A percentile compares a stretch with the other conserved stretches of the same genome.
Evolutionary conservation across 129 eudicot species (phyloP).

Genomic region (Erigeron canadensis): DNA sequence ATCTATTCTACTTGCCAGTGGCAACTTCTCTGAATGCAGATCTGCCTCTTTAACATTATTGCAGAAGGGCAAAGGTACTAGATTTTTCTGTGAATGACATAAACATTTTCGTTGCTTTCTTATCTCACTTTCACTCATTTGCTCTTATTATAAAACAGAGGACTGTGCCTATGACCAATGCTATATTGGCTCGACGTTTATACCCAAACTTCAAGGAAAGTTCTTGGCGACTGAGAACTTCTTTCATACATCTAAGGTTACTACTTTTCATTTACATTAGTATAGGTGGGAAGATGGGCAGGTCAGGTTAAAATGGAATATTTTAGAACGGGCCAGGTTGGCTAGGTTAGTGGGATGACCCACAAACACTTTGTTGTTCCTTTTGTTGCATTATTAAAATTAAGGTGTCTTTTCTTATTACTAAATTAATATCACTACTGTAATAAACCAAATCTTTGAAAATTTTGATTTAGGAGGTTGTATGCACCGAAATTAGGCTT

Average conservation of each 20-base stretch:
- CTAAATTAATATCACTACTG: no score
- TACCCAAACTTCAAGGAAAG: conserved; percentile 77
- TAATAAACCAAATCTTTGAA: no score
- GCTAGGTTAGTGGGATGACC: conserved; percentile 3
- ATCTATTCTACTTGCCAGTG: conserved; percentile 56
- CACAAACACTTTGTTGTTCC: background rate
- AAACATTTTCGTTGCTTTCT: background rate
- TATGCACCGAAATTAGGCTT: background rate
- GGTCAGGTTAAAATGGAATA: background rate
- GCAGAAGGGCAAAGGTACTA: conserved; percentile 75
- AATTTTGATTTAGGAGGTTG: background rate
- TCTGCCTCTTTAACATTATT: conserved; percentile 68
- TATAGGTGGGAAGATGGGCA: background rate
- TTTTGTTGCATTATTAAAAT: background rate
- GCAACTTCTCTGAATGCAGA: conserved; percentile 93
- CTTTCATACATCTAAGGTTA: conserved; percentile 92
- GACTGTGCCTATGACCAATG: conserved; percentile 58
- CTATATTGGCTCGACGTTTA: conserved; percentile 66
- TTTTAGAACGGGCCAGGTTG: background rate
- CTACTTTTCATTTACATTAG: background rate
- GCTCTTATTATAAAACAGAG: conserved; percentile 40
- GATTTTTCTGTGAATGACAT: background rate
- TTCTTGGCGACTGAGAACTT: conserved; percentile 96
- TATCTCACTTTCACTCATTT: background rate
- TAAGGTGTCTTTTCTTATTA: background rate